Evolutionary conservation across 164 flowering plant species (phyloP).

Genomic region (Chloranthus sessilifolius): DNA sequence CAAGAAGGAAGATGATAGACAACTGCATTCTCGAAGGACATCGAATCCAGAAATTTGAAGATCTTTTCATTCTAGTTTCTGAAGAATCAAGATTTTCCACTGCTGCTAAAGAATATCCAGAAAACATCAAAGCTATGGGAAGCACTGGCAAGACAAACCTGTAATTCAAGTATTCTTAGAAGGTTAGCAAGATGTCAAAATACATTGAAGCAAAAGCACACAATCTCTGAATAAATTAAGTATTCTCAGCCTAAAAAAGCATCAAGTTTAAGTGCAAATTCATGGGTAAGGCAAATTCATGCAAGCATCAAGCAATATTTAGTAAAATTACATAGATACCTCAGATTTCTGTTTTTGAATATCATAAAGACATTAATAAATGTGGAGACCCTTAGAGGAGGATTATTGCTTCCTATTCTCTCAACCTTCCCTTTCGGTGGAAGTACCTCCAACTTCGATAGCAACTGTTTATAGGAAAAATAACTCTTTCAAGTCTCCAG

Average conservation of each 20-base stretch:
- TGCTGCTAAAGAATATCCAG: slow-evolving; percentile 63
- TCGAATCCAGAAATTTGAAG: slow-evolving; percentile 14
- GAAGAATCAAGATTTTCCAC: slow-evolving; percentile 20
- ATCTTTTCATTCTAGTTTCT: slow-evolving; percentile 21
- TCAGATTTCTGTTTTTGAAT: too few relatives aligned
- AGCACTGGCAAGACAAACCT: slow-evolving; percentile 96
- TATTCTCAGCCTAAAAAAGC: neutral
- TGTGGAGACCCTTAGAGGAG: too few relatives aligned
- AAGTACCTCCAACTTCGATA: too few relatives aligned
- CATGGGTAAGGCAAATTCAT: too few relatives aligned
- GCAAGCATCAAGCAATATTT: too few relatives aligned
- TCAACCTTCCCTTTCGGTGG: too few relatives aligned
- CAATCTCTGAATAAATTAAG: neutral
- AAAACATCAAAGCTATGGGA: slow-evolving; percentile 81
- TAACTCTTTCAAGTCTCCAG: too few relatives aligned
- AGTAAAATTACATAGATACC: too few relatives aligned
- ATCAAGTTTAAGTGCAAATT: too few relatives aligned
- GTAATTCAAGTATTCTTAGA: slow-evolving; percentile 21
- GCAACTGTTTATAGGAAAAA: too few relatives aligned
- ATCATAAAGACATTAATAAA: too few relatives aligned
- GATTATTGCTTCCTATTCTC: too few relatives aligned
- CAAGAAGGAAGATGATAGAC: slow-evolving; percentile 57
- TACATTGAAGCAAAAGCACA: slow-evolving; percentile 7
- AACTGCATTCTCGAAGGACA: slow-evolving; percentile 30
- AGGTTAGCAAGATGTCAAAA: slow-evolving; percentile 2